Percentiles rank a stretch among this genome's conserved stretches.
phyloP scores from a whole-genome alignment of 192 early-diverging fungal genomes.

The Backusella psychrophila region DNA sequence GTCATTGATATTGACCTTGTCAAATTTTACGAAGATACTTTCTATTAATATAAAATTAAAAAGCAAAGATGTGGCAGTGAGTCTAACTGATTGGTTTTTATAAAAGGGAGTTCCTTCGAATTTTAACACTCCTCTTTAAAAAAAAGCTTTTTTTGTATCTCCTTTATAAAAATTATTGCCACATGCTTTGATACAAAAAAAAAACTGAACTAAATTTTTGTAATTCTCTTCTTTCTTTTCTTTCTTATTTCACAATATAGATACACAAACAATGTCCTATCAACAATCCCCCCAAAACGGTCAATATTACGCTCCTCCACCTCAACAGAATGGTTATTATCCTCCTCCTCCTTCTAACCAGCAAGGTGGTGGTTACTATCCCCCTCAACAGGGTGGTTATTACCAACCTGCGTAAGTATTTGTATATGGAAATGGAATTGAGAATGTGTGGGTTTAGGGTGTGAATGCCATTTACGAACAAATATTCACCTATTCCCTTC shows the following conservation, averaged over 20 bases:
- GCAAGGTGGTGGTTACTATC: not conserved
- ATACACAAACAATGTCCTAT: not conserved
- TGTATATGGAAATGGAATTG: not conserved
- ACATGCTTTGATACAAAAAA: conserved; percentile 2
- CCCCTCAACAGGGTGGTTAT: not conserved
- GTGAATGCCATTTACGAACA: not conserved
- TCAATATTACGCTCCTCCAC: not conserved
- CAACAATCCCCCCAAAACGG: not conserved
- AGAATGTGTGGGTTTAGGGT: not conserved
- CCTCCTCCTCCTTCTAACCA: not conserved
- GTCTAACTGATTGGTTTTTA: not conserved
- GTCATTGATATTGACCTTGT: not conserved
- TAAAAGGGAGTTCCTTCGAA: not conserved
- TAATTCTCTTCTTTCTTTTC: not conserved
- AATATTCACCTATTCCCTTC: not conserved
- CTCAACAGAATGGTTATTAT: not conserved
- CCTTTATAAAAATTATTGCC: not conserved
- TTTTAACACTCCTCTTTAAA: not conserved
- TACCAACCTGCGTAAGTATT: conserved; percentile 1
- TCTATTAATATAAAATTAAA: not conserved
- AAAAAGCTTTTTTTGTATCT: not conserved
- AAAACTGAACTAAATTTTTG: not conserved
- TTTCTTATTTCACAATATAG: not conserved
- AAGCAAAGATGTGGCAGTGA: not conserved
- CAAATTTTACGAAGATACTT: not conserved